These are phyloP conservation scores for Picea glauca DNA, from an alignment of 75 land plant genomes.

Conservation along the genomic window DNA sequence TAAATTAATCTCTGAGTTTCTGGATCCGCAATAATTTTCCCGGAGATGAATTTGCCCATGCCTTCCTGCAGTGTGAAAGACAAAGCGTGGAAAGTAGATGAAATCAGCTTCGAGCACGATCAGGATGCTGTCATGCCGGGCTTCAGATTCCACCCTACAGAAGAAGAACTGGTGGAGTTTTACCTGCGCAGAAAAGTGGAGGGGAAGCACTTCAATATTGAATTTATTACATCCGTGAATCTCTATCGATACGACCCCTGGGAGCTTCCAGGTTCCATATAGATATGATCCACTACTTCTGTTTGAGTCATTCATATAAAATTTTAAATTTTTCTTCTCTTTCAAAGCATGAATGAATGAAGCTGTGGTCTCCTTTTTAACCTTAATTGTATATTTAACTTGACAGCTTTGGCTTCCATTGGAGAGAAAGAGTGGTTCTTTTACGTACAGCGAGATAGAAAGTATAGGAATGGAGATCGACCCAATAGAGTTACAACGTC, in stretches of 20 bases:
- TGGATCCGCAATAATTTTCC: too few species aligned
- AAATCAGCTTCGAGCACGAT: conserved; percentile 13
- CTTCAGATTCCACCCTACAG: conserved; percentile 85
- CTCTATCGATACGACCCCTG: conserved; percentile 73
- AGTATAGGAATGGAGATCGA: conserved; percentile 65
- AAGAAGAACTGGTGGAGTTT: conserved; percentile 69
- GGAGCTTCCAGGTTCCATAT: conserved; percentile 67
- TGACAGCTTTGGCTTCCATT: conserved; percentile 45
- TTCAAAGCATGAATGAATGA: neutral
- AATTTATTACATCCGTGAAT: conserved; percentile 59
- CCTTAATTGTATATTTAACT: neutral
- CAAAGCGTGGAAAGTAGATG: too few species aligned
- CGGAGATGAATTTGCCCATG: too few species aligned
- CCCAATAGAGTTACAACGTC: conserved; percentile 73
- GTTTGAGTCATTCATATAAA: neutral
- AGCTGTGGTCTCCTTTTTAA: neutral
- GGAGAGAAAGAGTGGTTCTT: conserved; percentile 83
- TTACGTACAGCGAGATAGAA: conserved; percentile 64
- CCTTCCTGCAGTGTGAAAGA: too few species aligned
- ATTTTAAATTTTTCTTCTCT: neutral
- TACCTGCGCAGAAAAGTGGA: conserved; percentile 21
- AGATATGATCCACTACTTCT: neutral
- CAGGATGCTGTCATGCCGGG: conserved; percentile 69
- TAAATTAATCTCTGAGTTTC: too few species aligned
- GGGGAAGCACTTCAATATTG: conserved; percentile 52